phyloP scores from a whole-genome alignment of 768 basidiomycete species.

The Aureoboletus auriporus region DNA sequence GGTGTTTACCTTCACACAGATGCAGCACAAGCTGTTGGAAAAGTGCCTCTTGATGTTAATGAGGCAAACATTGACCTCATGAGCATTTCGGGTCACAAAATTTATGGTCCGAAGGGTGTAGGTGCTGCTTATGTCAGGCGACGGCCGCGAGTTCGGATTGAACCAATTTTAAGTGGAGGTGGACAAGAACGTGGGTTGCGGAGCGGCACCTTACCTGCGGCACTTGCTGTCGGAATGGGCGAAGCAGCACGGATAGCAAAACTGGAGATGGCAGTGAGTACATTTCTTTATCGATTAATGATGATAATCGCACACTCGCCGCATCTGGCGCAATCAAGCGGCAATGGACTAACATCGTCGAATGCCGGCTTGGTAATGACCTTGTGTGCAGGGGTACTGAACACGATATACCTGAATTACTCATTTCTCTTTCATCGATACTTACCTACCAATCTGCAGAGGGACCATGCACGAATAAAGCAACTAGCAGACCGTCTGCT shows the following conservation, averaged over 20 bases:
- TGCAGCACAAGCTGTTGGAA: constrained; percentile 92
- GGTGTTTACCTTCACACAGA: constrained; percentile 96
- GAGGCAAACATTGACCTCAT: constrained; percentile 93
- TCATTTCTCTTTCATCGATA: not conserved
- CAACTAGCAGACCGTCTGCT: constrained; percentile 79
- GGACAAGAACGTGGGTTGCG: constrained; percentile 95
- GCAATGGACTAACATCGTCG: constrained; percentile 17
- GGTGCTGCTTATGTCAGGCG: constrained; percentile 93
- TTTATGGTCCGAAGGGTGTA: constrained; percentile 96
- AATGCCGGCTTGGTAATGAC: constrained; percentile 59
- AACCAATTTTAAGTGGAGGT: constrained; percentile 93
- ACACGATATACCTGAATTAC: not conserved
- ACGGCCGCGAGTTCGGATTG: constrained; percentile 87
- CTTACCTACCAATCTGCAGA: constrained; percentile 38
- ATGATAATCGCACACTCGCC: constrained; percentile 46
- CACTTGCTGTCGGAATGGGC: constrained; percentile 87
- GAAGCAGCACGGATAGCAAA: constrained; percentile 92
- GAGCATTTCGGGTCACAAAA: constrained; percentile 95
- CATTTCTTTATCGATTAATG: constrained; percentile 23
- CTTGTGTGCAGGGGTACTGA: constrained; percentile 96
- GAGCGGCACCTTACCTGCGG: constrained; percentile 89
- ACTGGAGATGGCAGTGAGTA: constrained; percentile 87
- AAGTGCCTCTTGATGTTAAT: constrained; percentile 90
- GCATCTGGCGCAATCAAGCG: constrained; percentile 42
- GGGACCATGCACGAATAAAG: constrained; percentile 74